Conservation (phyloP, 257 asterid genomes). For the Euphrasia confusa region DNA sequence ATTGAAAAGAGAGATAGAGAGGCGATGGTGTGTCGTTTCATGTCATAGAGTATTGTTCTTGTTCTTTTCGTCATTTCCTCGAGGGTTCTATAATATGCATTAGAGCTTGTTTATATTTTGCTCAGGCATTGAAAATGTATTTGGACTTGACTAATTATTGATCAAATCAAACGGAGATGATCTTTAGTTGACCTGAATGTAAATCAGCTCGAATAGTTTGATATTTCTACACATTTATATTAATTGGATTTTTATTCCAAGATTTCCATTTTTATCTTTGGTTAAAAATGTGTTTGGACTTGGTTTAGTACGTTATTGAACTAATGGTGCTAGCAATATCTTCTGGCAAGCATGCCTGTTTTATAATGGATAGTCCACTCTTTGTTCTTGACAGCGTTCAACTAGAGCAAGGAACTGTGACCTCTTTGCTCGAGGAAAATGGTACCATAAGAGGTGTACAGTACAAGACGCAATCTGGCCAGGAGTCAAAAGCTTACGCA, state of each 20-base stretch:
- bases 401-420: slow-evolving; percentile 40
- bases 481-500: slow-evolving; percentile 34
- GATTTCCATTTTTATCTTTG: too few species aligned
- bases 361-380: background rate
- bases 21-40: background rate
- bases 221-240: too few species aligned
- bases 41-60: background rate
- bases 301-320: too few species aligned
- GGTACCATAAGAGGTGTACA: slow-evolving; percentile 37
- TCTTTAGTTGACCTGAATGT: background rate
- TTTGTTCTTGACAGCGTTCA: slow-evolving; percentile 40
- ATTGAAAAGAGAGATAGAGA: background rate
- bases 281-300: too few species aligned
- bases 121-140: too few species aligned
- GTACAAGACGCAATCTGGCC: slow-evolving; percentile 34
- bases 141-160: too few species aligned
- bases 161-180: background rate
- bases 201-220: background rate
- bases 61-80: too few species aligned
- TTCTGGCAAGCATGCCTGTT: background rate
- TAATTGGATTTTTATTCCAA: too few species aligned
- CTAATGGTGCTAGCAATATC: background rate
- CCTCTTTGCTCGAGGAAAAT: slow-evolving; percentile 37
- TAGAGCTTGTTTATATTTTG: too few species aligned
- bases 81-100: background rate